Percentiles rank a stretch among this genome's conserved stretches.
phyloP scores from a whole-genome alignment of 2,329 filamentous ascomycete species.

The Calonectria pseudoturangicola region DNA sequence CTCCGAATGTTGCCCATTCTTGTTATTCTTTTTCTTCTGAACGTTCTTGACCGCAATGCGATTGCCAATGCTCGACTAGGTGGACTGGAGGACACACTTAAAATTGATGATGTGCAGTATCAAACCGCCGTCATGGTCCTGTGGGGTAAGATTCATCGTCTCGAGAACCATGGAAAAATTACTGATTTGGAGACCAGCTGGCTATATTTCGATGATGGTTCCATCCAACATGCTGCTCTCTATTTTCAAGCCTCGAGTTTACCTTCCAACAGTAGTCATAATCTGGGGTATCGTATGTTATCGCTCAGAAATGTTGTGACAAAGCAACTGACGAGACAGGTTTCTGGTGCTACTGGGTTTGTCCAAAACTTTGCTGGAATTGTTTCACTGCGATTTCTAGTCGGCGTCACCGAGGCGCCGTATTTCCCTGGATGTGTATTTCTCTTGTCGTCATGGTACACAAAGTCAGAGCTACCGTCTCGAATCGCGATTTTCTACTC shows the following conservation, averaged over 20 bases:
- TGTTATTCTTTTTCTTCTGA: not conserved
- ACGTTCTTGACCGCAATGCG: conserved; percentile 14
- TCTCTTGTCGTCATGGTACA: conserved; percentile 15
- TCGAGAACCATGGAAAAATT: rapidly evolving
- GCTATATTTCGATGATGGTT: conserved; percentile 19
- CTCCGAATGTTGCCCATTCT: conserved; percentile 1
- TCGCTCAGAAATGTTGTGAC: rapidly evolving
- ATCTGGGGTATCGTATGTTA: conserved; percentile 16
- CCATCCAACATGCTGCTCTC: conserved; percentile 16
- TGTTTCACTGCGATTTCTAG: conserved; percentile 8
- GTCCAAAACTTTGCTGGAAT: conserved; percentile 6
- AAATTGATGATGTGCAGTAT: conserved; percentile 9
- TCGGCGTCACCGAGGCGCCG: not conserved
- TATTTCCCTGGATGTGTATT: conserved; percentile 16
- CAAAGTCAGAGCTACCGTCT: conserved; percentile 2
- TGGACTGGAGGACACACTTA: not conserved
- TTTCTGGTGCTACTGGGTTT: conserved; percentile 14
- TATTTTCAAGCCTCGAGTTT: conserved; percentile 8
- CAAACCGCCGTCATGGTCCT: conserved; percentile 16
- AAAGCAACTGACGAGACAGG: not conserved
- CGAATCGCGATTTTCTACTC: conserved; percentile 14
- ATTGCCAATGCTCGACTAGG: conserved; percentile 18
- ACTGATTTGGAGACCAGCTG: not conserved
- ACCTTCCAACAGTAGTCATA: conserved; percentile 9
- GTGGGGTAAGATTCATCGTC: not conserved